Evolutionary conservation across 2,329 filamentous ascomycete genomes (phyloP), one percentile per base, ranked within the genome.

Genomic region (Pyrenophora graminea): DNA sequence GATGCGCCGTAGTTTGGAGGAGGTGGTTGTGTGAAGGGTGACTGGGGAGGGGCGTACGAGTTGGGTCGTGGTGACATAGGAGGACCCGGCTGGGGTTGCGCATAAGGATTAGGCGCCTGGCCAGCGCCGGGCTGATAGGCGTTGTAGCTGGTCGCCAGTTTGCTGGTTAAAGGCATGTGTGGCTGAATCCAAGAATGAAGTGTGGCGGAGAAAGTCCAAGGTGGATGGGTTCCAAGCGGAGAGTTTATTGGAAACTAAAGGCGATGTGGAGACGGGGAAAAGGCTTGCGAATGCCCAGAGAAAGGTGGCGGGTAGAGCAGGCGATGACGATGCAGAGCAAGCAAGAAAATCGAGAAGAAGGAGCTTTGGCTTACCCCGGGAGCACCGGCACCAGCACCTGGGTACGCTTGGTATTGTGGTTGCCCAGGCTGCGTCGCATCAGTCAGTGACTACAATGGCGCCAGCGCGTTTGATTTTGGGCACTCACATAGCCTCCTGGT

Each of bases 321-420:
- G 57, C 49, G 64, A 69, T 64, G 67, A 70, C 62, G 69, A 69
- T 63, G 66, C 61, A 66, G 56, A 64, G 56, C 49, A 67, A 56
- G 62, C 62, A 57, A 65, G 48, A 54, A 53, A 55, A 51, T 33
- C 41, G 59, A 58, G 47, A 56, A 60, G 36, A 37, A 63, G 54
- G 56, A 55, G 55, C 59, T 60, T 64, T 45, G 43, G 58, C 70
- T 73, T 71, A 72, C 71, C 40, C 40, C 66, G 63, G 63, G 63
- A 63, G 67, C 63, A 55, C 66, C 63, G 63, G 71, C 69, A 62
- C 76, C 78, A 67, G 80, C 83, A 56, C 77, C 78, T 62, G 77
- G 78, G 68, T 81, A 85, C 59, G 82, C 78, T 74, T 84, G 81
- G 72, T 85, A 84, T 64, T 78, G 75, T 54, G 70, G 73, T 61